Conservation (phyloP, 306 rosid species). For the Vachellia pachyceras region DNA sequence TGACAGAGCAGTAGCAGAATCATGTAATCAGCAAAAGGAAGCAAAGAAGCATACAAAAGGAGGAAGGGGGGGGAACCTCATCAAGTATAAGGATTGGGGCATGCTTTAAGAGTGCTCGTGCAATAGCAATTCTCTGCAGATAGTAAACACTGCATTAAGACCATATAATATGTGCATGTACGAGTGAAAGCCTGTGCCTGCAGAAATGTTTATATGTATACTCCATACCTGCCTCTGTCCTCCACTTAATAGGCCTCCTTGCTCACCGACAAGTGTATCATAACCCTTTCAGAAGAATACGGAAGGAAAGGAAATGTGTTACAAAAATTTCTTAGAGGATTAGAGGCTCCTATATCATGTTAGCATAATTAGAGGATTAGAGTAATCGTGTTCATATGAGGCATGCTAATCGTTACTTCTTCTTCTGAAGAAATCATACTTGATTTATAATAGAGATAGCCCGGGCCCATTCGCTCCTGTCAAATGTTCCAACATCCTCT, state of each 20-base stretch:
- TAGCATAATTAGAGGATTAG: constrained; percentile 19
- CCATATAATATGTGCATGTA: constrained; percentile 6
- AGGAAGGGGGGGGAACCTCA: constrained; percentile 52
- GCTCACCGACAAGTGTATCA: constrained; percentile 94
- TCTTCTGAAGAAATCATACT: constrained; percentile 48
- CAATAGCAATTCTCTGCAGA: constrained; percentile 91
- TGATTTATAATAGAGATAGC: constrained; percentile 86
- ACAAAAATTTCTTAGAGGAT: constrained; percentile 10
- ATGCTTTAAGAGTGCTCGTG: constrained; percentile 86
- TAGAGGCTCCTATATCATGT: constrained; percentile 74
- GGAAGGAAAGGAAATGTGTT: constrained; percentile 15
- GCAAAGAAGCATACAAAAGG: constrained; percentile 11
- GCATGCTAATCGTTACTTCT: constrained; percentile 1
- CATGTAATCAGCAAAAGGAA: too few relatives aligned
- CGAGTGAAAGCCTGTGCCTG: constrained; percentile 14
- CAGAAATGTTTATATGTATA: background rate
- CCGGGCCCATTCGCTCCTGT: constrained; percentile 95
- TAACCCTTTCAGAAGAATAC: constrained; percentile 64
- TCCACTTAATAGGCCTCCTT: constrained; percentile 92
- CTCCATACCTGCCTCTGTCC: constrained; percentile 91
- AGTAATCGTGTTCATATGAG: constrained; percentile 32
- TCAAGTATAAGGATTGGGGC: constrained; percentile 91
- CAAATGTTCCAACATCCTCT: constrained; percentile 90
- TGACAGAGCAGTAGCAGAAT: constrained; percentile 1
- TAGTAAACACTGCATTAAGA: constrained; percentile 38